Percentiles rank a stretch among this genome's conserved stretches.
Conservation (phyloP, 176 grass and related monocot species). For the Puya raimondii region DNA sequence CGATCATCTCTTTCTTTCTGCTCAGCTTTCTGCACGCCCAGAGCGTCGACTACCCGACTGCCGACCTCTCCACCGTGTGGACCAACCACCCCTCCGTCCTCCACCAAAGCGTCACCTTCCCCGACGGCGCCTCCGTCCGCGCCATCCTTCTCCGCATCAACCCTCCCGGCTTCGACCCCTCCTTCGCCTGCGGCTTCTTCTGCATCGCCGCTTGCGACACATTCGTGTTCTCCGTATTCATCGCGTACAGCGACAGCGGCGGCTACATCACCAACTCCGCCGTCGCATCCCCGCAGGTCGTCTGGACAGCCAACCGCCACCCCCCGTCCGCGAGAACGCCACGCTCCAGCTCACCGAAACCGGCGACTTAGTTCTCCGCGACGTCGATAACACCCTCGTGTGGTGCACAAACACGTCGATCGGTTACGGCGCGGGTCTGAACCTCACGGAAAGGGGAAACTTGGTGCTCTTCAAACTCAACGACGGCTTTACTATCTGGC, state of each 20-base stretch:
- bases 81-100: slow-evolving; percentile 3
- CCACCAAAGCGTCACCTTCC: not conserved
- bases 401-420: slow-evolving; percentile 25
- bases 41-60: slow-evolving; percentile 4
- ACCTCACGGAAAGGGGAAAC: slow-evolving; percentile 27
- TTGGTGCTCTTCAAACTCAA: slow-evolving; percentile 21
- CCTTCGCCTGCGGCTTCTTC: slow-evolving; percentile 20
- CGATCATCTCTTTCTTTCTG: not conserved
- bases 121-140: slow-evolving; percentile 1
- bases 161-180: not conserved
- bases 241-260: slow-evolving; percentile 10
- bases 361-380: slow-evolving; percentile 16
- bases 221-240: slow-evolving; percentile 21
- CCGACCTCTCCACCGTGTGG: slow-evolving; percentile 4
- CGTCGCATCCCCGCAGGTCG: not conserved
- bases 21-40: not conserved
- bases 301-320: slow-evolving; percentile 24
- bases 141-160: slow-evolving; percentile 12
- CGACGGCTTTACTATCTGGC: slow-evolving; percentile 28
- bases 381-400: slow-evolving; percentile 1
- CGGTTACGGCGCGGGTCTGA: not conserved
- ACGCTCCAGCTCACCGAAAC: slow-evolving; percentile 14
- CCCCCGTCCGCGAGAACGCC: slow-evolving; percentile 20
- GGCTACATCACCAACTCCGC: not conserved
- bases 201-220: slow-evolving; percentile 13